These are phyloP conservation scores for Trifolium dubium DNA, from an alignment of 306 rosid genomes.

Conservation along the genomic window DNA sequence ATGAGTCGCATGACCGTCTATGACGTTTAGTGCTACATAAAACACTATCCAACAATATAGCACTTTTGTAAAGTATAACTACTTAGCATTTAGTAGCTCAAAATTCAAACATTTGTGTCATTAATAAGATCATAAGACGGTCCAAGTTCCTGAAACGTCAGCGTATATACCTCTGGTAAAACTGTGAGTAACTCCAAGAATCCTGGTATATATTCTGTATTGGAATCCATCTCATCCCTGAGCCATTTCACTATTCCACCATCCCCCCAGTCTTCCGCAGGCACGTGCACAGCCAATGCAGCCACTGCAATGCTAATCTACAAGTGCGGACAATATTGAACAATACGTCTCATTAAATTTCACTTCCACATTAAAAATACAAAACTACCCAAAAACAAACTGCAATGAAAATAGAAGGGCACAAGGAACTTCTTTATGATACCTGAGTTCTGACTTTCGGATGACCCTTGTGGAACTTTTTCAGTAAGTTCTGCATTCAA, in stretches of 20 bases:
- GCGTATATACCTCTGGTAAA: conserved; percentile 84
- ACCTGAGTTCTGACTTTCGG: conserved; percentile 99
- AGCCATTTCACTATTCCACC: conserved; percentile 99
- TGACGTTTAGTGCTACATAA: neutral
- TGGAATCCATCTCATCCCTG: conserved; percentile 92
- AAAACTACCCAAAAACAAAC: conserved; percentile 8
- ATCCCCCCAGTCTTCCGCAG: conserved; percentile 98
- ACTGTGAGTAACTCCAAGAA: conserved; percentile 97
- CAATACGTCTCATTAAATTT: conserved; percentile 20
- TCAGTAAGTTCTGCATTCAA: conserved; percentile 79
- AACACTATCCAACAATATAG: conserved; percentile 33
- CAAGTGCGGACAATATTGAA: conserved; percentile 46
- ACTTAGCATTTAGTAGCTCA: neutral
- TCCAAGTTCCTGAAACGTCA: conserved; percentile 22
- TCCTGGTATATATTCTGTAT: conserved; percentile 95
- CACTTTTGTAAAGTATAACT: neutral
- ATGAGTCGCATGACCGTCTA: neutral
- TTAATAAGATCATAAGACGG: conserved; percentile 25
- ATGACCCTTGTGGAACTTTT: conserved; percentile 92
- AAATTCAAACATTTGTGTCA: neutral
- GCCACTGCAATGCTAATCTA: conserved; percentile 99
- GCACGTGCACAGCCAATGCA: conserved; percentile 98
- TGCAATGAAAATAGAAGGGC: conserved; percentile 13
- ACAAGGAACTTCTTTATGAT: conserved; percentile 34
- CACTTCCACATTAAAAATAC: conserved; percentile 17